Conservation (phyloP, 176 grass and related monocot genomes). For the Thinopyrum elongatum region DNA sequence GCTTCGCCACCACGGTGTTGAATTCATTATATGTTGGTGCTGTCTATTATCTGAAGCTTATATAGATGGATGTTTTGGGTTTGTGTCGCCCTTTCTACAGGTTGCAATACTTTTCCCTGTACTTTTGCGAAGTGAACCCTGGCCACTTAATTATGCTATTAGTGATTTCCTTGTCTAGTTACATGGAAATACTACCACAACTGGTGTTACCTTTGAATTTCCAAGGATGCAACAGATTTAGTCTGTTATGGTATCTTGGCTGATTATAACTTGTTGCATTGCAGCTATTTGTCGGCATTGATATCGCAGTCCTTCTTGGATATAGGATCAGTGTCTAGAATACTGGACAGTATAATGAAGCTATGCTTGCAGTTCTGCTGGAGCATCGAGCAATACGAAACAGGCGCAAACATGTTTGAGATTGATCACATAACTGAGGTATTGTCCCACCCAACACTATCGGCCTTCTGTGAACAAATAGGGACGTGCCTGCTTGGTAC, state of each 20-base stretch:
- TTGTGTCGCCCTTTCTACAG: background rate
- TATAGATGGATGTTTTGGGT: background rate
- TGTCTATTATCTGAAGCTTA: slow-evolving; percentile 1
- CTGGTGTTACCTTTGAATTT: background rate
- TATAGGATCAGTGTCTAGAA: slow-evolving; percentile 96
- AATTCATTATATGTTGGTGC: background rate
- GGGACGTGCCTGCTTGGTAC: background rate
- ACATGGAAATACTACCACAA: background rate
- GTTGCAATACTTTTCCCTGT: background rate
- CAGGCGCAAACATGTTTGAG: slow-evolving; percentile 54
- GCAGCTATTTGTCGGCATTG: slow-evolving; percentile 87
- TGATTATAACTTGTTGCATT: slow-evolving; percentile 16
- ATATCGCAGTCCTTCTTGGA: slow-evolving; percentile 97
- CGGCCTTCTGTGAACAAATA: background rate
- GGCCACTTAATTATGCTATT: background rate
- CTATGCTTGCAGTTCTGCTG: slow-evolving; percentile 96
- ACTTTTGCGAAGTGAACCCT: background rate
- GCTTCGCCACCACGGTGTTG: background rate
- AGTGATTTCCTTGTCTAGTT: slow-evolving; percentile 1
- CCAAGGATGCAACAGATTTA: background rate
- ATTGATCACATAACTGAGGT: slow-evolving; percentile 92
- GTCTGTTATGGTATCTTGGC: background rate
- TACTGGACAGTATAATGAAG: slow-evolving; percentile 97
- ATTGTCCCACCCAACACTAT: background rate
- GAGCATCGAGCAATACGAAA: slow-evolving; percentile 83